Base-by-base conservation (phyloP, 2,329 filamentous ascomycete genomes). In the Fusarium nematophilum region DNA sequence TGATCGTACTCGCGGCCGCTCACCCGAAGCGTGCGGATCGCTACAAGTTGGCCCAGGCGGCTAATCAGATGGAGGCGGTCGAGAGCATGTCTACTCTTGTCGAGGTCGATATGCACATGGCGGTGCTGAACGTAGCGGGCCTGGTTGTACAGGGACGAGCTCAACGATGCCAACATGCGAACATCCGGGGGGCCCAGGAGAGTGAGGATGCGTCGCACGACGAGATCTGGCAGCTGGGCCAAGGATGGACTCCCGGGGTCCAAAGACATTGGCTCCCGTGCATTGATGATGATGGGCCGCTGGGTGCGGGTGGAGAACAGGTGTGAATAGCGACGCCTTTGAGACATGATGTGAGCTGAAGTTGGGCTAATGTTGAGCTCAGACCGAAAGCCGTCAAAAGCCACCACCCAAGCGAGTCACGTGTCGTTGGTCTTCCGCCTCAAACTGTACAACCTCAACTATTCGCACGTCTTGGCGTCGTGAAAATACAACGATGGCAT, bases 41-140 rank as follows among this genome's bases (percentile, higher is more conserved):
- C 57, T 14, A 33, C 5, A 11, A 43, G 25, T 4, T 59, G 47
- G 14, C 18, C 34, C 13, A 59, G 57, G 21, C 34, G 52, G 6
- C 6, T 27, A 37, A 56, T 38, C 23, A 59, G 47, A 10, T 38
- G 2, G 9, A 59, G 38, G 5, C 47, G 52, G 18, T 45, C 30
- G 14, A 52, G 38, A 1, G 23, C 44, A 42, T 50, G 23, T 4
- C 8, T 25, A 23, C 8, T 21, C 5, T 27, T 37, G 21, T 59
- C 57, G 13, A 59, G 56, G 29, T 56, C 13, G 38, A 56, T 13
- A 13, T 39, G 39, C 6, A 59, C 14, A 18, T 45, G 10, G 21
- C 15, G 4, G 26, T 57, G 52, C 34, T 59, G 57, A 17, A 39
- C 18, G 21, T 45, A 53, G 18, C 57, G 52, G 17, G 52, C 43